Evolutionary conservation across 1,284 basidiomycete genomes (phyloP).

Genomic region (Gymnopus androsaceus): DNA sequence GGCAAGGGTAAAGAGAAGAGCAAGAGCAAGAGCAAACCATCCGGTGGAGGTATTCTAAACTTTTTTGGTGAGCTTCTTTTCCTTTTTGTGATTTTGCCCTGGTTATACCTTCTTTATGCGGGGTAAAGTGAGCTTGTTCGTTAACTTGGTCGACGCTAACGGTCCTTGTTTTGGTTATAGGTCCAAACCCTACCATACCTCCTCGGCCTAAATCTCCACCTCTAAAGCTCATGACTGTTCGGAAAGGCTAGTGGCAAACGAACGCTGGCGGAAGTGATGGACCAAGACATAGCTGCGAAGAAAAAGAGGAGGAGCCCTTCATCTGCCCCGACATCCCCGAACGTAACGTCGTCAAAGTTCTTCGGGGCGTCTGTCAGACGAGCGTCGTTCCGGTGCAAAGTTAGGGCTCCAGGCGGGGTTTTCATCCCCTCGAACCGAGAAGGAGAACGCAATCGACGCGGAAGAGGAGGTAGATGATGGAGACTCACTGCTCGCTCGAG

Average conservation of each 20-base stretch:
- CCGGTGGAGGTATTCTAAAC: conserved; percentile 47
- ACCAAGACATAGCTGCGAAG: conserved; percentile 58
- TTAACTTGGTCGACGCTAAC: background rate
- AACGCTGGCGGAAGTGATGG: conserved; percentile 68
- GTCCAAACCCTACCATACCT: conserved; percentile 48
- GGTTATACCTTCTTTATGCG: too few relatives aligned
- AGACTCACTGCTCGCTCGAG: conserved; percentile 37
- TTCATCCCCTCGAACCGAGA: conserved; percentile 41
- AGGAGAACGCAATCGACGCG: conserved; percentile 46
- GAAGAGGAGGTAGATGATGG: conserved; percentile 39
- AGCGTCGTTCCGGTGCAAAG: conserved; percentile 14
- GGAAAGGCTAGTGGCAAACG: conserved; percentile 74
- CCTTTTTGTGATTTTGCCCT: too few relatives aligned
- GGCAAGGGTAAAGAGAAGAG: conserved; percentile 43
- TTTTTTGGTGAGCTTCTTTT: conserved; percentile 58
- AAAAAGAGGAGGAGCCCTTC: conserved; percentile 38
- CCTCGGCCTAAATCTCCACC: conserved; percentile 30
- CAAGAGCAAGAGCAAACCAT: conserved; percentile 39
- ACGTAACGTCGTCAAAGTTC: conserved; percentile 39
- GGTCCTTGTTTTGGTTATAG: conserved; percentile 31
- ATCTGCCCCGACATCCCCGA: conserved; percentile 21
- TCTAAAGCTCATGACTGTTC: conserved; percentile 31
- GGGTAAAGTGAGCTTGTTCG: too few relatives aligned
- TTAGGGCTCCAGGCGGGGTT: conserved; percentile 35
- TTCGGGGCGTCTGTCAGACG: conserved; percentile 26